phyloP scores from a whole-genome alignment of 768 basidiomycete species.

The Trametes villosa region DNA sequence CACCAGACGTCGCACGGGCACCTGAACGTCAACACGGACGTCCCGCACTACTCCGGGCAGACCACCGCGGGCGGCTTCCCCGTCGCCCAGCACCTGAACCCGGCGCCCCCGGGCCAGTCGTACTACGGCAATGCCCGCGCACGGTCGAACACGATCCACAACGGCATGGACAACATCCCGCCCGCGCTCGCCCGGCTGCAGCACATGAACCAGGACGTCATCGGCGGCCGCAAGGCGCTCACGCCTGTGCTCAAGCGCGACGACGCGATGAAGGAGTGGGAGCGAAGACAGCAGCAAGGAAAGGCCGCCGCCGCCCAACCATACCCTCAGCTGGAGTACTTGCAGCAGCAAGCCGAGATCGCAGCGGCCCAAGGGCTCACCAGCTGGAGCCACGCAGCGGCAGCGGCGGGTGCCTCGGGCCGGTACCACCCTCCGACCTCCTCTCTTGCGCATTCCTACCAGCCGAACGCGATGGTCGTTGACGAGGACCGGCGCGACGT shows the following conservation, averaged over 20 bases:
- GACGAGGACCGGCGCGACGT: slow-evolving; percentile 76
- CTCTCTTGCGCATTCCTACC: slow-evolving; percentile 65
- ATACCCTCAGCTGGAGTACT: slow-evolving; percentile 87
- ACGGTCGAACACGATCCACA: slow-evolving; percentile 91
- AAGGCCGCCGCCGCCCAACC: slow-evolving; percentile 72
- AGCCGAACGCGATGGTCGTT: slow-evolving; percentile 62
- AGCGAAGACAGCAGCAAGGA: slow-evolving; percentile 74
- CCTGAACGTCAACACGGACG: slow-evolving; percentile 37
- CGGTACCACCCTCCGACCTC: slow-evolving; percentile 69
- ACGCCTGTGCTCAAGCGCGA: slow-evolving; percentile 95
- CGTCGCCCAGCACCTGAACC: slow-evolving; percentile 35
- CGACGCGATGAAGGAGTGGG: slow-evolving; percentile 96
- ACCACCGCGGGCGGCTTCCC: slow-evolving; percentile 27
- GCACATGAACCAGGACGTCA: slow-evolving; percentile 86
- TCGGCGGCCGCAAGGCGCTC: slow-evolving; percentile 76
- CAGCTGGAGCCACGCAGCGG: slow-evolving; percentile 50
- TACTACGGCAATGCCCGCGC: slow-evolving; percentile 74
- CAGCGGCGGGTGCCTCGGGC: slow-evolving; percentile 28
- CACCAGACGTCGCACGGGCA: slow-evolving; percentile 58
- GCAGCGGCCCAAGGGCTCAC: slow-evolving; percentile 64
- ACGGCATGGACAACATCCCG: slow-evolving; percentile 90
- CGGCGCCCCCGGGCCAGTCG: slow-evolving; percentile 65
- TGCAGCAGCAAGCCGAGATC: slow-evolving; percentile 93
- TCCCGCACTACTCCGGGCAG: slow-evolving; percentile 31
- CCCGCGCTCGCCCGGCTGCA: slow-evolving; percentile 89